phyloP scores from a whole-genome alignment of 2,329 filamentous ascomycete genomes.

The Diaporthe amygdali region DNA sequence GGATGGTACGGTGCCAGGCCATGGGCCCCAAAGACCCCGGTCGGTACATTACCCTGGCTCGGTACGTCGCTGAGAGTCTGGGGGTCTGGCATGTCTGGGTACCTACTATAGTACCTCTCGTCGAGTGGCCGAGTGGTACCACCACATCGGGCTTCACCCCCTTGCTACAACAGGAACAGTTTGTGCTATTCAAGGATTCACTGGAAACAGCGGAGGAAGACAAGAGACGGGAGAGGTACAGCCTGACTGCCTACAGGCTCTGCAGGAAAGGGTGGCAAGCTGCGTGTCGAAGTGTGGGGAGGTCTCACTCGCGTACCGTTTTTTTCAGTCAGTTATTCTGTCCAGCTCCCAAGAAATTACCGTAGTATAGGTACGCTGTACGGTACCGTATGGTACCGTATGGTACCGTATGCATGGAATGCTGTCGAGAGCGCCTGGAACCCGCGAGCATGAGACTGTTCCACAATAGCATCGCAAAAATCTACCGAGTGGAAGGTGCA shows the following conservation, averaged over 20 bases:
- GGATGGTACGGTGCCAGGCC: neutral
- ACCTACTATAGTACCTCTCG: neutral
- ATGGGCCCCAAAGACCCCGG: neutral
- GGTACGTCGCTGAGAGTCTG: too few relatives aligned
- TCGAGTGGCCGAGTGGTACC: constrained; percentile 6
- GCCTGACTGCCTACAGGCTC: too few relatives aligned
- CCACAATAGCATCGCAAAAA: constrained; percentile 9
- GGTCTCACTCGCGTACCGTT: neutral
- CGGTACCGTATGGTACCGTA: neutral
- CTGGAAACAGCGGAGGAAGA: neutral
- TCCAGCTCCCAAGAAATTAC: too few relatives aligned
- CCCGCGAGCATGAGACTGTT: constrained; percentile 5
- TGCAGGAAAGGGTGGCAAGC: neutral
- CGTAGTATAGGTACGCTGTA: neutral
- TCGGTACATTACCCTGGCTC: too few relatives aligned
- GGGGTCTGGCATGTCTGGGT: too few relatives aligned
- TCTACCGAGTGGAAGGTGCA: neutral
- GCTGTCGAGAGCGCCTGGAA: constrained; percentile 13
- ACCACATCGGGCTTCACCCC: neutral
- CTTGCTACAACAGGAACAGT: neutral
- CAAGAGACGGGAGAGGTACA: too few relatives aligned
- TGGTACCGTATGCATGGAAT: neutral
- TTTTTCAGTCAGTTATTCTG: neutral
- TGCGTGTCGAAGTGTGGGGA: neutral
- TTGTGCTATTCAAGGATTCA: constrained; percentile 7